phyloP scores from a whole-genome alignment of 495 filamentous ascomycete species.

The Xylaria nigripes region DNA sequence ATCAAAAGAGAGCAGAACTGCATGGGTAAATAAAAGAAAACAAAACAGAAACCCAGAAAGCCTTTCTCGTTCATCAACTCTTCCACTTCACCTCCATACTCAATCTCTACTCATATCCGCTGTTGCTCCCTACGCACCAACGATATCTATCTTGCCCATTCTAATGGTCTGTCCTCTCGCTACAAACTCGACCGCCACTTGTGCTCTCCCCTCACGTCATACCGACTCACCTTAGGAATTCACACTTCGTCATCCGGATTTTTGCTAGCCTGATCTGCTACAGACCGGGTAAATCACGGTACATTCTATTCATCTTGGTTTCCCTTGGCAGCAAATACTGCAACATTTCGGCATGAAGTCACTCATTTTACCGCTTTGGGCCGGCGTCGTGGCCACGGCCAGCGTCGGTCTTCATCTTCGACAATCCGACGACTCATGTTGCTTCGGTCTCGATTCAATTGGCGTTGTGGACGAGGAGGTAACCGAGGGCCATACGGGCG shows the following conservation, averaged over 20 bases:
- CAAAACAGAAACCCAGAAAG: background rate
- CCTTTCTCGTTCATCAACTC: background rate
- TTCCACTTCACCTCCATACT: background rate
- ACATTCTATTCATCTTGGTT: background rate
- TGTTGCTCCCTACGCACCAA: background rate
- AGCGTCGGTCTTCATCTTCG: constrained; percentile 10
- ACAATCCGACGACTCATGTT: constrained; percentile 14
- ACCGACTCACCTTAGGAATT: constrained; percentile 6
- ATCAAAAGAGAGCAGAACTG: background rate
- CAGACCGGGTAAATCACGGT: background rate
- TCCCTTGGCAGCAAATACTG: background rate
- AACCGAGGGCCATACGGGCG: constrained; percentile 19
- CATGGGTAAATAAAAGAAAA: background rate
- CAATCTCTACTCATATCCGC: background rate
- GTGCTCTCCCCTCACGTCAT: constrained; percentile 1
- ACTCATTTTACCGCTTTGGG: constrained; percentile 12
- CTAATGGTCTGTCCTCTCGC: background rate
- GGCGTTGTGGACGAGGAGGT: constrained; percentile 19
- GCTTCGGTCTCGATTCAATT: constrained; percentile 22
- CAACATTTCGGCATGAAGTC: constrained; percentile 12
- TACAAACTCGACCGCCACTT: background rate
- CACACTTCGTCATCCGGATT: background rate
- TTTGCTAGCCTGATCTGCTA: background rate
- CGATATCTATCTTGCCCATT: constrained; percentile 3
- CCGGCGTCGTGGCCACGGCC: constrained; percentile 5